Evolutionary conservation across 2,329 filamentous ascomycete genomes (phyloP).

Genomic region (Fusarium setosum): DNA sequence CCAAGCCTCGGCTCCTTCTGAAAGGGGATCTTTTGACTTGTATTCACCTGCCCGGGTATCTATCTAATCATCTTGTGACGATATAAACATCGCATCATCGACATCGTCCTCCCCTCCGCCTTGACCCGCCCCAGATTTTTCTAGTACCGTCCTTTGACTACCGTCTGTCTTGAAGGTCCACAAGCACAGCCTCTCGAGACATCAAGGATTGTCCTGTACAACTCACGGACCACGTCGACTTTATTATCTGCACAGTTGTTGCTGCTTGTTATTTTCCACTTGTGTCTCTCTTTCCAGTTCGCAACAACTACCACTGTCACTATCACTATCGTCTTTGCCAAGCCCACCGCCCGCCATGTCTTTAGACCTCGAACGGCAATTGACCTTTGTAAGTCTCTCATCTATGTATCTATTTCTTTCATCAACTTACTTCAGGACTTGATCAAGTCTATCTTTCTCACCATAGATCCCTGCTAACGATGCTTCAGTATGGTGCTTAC

Average conservation of each 20-base stretch:
- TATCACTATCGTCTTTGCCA: constrained; percentile 16
- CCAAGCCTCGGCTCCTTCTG: constrained; percentile 18
- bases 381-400: constrained; percentile 76
- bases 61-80: constrained; percentile 19
- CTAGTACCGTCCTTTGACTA: neutral
- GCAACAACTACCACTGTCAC: constrained; percentile 1
- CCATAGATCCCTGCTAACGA: constrained; percentile 22
- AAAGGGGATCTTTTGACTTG: constrained; percentile 1
- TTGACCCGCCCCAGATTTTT: constrained; percentile 1
- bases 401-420: neutral
- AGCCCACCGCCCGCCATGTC: constrained; percentile 59
- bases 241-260: constrained; percentile 12
- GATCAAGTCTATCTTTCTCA: neutral
- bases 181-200: constrained; percentile 21
- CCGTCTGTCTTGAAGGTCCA: constrained; percentile 18
- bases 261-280: constrained; percentile 17
- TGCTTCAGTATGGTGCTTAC: constrained; percentile 80
- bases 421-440: neutral
- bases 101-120: constrained; percentile 1
- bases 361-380: constrained; percentile 83
- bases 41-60: neutral
- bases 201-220: constrained; percentile 13
- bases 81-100: constrained; percentile 27
- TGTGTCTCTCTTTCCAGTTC: constrained; percentile 13
- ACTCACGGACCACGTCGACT: constrained; percentile 23